phyloP scores from a whole-genome alignment of 2,329 filamentous ascomycete species.

The Domatiomyces globalis region DNA sequence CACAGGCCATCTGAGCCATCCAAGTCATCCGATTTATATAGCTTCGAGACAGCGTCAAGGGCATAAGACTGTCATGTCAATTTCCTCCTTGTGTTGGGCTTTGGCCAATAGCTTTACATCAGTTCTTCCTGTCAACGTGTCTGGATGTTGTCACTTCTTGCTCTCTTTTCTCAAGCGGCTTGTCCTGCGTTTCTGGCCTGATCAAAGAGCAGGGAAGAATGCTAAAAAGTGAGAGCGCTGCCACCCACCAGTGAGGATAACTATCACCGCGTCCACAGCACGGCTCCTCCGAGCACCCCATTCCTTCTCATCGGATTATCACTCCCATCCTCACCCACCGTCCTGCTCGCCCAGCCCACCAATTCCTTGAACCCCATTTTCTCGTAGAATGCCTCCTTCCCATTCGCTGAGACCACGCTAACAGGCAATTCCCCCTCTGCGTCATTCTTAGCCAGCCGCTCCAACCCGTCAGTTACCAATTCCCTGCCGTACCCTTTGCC shows the following conservation, averaged over 20 bases:
- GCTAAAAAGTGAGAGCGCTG: no score
- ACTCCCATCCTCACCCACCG: not conserved
- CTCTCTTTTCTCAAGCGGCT: no score
- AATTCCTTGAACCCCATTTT: conserved; percentile 8
- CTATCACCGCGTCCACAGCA: conserved; percentile 7
- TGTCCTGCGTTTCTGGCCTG: no score
- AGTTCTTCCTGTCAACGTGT: no score
- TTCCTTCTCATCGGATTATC: conserved; percentile 5
- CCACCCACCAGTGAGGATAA: no score
- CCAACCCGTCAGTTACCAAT: conserved; percentile 4
- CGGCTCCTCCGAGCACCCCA: conserved; percentile 4
- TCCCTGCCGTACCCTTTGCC: conserved; percentile 6
- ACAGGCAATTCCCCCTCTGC: conserved; percentile 5
- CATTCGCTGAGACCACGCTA: conserved; percentile 5
- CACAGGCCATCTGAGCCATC: not conserved
- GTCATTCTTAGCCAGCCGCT: conserved; percentile 3
- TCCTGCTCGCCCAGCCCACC: conserved; percentile 4
- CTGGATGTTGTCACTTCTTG: no score
- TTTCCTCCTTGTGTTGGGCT: no score
- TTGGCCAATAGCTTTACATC: no score
- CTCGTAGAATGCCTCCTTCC: conserved; percentile 8
- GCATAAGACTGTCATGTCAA: no score
- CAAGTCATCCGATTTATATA: not conserved
- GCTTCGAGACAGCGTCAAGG: no score
- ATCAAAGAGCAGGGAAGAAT: no score